Conservation (phyloP, 148 eudicot species). For the Vaccinium corymbosum region DNA sequence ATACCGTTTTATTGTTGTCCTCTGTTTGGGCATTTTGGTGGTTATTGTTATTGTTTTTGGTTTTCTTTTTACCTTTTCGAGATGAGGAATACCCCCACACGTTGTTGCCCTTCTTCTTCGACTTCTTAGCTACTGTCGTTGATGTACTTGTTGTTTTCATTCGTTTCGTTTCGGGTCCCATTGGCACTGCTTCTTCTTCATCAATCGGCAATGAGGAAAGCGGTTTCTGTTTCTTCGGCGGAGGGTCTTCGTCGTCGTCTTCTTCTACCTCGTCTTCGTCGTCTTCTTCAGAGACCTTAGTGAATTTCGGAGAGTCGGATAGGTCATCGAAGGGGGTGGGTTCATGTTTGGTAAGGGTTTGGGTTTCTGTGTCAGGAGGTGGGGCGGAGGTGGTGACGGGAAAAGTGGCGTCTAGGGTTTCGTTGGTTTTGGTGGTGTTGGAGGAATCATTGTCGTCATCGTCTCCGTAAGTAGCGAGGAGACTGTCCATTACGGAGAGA, state of each 20-base stretch:
- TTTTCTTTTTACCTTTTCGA: conserved; percentile 55
- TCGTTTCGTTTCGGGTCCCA: conserved; percentile 21
- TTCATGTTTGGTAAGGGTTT: conserved; percentile 22
- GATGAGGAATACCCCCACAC: conserved; percentile 62
- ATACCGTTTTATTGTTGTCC: conserved; percentile 28
- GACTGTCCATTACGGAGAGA: conserved; percentile 5
- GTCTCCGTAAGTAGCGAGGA: conserved; percentile 6
- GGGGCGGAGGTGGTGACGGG: background rate
- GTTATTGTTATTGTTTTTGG: conserved; percentile 28
- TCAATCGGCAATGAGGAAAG: conserved; percentile 23
- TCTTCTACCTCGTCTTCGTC: background rate
- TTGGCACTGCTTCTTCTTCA: background rate
- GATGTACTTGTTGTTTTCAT: conserved; percentile 1
- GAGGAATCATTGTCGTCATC: background rate
- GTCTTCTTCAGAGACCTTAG: background rate
- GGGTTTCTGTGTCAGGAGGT: conserved; percentile 18
- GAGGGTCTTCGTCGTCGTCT: conserved; percentile 23
- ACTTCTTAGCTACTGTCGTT: conserved; percentile 17
- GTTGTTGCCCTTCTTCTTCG: conserved; percentile 52
- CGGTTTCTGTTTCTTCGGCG: conserved; percentile 38
- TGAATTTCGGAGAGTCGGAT: conserved; percentile 7
- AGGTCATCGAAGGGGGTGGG: conserved; percentile 30
- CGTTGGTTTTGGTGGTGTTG: background rate
- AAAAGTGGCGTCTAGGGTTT: background rate
- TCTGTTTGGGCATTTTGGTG: conserved; percentile 24